Conservation (phyloP, 495 filamentous ascomycete genomes). For the Hyaloscypha finlandica region DNA sequence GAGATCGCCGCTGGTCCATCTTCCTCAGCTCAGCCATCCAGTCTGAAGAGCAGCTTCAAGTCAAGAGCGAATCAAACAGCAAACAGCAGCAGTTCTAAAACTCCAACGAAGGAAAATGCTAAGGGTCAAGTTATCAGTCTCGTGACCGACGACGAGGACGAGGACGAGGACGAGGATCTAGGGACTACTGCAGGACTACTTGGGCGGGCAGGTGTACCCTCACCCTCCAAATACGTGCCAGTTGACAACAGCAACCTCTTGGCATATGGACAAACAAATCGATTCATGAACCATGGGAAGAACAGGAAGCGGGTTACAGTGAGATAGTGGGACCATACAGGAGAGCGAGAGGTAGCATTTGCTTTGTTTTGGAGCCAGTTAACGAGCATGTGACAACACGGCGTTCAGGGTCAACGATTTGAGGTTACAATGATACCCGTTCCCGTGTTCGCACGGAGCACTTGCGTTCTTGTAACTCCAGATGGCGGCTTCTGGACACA, state of each 20-base stretch:
- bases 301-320: background rate
- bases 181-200: background rate
- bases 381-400: background rate
- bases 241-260: constrained; percentile 14
- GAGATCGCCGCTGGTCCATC: too few species aligned
- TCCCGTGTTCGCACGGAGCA: background rate
- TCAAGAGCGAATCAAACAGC: background rate
- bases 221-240: constrained; percentile 8
- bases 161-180: background rate
- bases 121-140: background rate
- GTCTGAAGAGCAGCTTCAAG: background rate
- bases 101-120: background rate
- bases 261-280: constrained; percentile 15
- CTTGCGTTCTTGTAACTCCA: background rate
- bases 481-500: background rate
- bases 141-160: background rate
- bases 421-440: background rate
- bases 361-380: background rate
- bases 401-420: background rate
- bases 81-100: background rate
- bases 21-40: background rate
- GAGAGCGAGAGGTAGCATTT: background rate
- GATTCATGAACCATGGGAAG: background rate
- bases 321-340: background rate
- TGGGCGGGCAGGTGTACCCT: background rate